Conservation (phyloP, 78 protist species). For the Dictyostelium intermedium region DNA sequence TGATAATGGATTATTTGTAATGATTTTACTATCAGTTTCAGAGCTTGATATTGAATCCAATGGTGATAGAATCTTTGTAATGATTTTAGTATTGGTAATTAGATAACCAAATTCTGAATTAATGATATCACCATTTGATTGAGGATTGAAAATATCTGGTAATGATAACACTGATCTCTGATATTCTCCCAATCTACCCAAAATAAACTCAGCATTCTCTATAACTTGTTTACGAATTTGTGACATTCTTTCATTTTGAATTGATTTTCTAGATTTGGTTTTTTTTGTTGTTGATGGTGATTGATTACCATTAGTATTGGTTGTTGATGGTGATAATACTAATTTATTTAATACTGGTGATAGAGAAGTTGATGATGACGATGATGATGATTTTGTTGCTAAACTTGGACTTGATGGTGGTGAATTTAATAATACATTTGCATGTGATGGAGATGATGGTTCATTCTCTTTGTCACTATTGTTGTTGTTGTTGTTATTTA, state of each 20-base stretch:
- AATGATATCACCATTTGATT: slow-evolving; percentile 8
- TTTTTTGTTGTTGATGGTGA: not conserved
- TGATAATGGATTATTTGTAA: not conserved
- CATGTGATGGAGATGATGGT: slow-evolving; percentile 19
- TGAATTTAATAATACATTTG: not conserved
- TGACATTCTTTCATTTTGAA: not conserved
- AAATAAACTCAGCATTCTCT: slow-evolving; percentile 54
- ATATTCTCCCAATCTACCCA: slow-evolving; percentile 58
- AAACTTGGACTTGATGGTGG: not conserved
- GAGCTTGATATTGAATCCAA: slow-evolving; percentile 32
- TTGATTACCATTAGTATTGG: not conserved
- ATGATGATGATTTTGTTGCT: not conserved
- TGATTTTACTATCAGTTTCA: slow-evolving; percentile 30
- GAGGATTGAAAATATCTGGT: slow-evolving; percentile 32
- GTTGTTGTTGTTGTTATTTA: not conserved
- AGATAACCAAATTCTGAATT: slow-evolving; percentile 59
- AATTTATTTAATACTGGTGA: slow-evolving; percentile 11
- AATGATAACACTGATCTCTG: slow-evolving; percentile 53
- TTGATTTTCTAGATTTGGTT: not conserved
- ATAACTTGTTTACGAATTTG: not conserved
- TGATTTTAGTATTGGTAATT: slow-evolving; percentile 24
- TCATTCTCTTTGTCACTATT: not conserved
- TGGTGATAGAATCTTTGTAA: slow-evolving; percentile 60
- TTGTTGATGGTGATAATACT: not conserved
- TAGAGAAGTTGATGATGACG: not conserved